phyloP scores from a whole-genome alignment of 768 basidiomycete species.

The Neoboletus subvelutipes region DNA sequence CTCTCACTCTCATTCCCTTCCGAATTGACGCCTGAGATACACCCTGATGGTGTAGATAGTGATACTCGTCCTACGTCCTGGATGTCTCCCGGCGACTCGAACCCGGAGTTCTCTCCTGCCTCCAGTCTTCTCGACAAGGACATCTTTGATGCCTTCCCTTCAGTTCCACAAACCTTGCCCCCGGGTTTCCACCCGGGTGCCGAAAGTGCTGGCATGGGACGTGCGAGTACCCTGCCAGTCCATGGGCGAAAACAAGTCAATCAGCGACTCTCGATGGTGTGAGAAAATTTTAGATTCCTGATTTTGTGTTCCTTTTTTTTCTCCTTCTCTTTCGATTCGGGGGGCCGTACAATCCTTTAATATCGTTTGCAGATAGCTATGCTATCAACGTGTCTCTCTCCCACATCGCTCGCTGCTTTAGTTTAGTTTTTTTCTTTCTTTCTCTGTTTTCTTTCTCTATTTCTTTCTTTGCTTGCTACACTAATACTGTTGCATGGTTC shows the following conservation, averaged over 20 bases:
- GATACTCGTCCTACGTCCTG: slow-evolving; percentile 43
- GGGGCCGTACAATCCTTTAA: neutral
- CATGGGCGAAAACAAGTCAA: slow-evolving; percentile 27
- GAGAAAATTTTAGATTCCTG: slow-evolving; percentile 13
- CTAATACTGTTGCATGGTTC: slow-evolving; percentile 26
- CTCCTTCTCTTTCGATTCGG: neutral
- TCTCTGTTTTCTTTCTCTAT: neutral
- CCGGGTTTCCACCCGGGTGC: slow-evolving; percentile 25
- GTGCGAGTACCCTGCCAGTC: slow-evolving; percentile 27
- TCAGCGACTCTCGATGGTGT: slow-evolving; percentile 26
- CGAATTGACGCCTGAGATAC: slow-evolving; percentile 16
- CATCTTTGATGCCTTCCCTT: slow-evolving; percentile 71
- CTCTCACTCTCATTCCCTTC: slow-evolving; percentile 24
- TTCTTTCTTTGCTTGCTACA: slow-evolving; percentile 11
- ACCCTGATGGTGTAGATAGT: slow-evolving; percentile 13
- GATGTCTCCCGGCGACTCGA: slow-evolving; percentile 45
- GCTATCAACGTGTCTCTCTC: slow-evolving; percentile 8
- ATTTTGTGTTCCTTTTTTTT: neutral
- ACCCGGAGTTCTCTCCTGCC: slow-evolving; percentile 39
- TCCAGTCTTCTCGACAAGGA: slow-evolving; percentile 49
- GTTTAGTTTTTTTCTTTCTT: neutral
- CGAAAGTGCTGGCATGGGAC: slow-evolving; percentile 14
- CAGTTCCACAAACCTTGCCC: slow-evolving; percentile 56
- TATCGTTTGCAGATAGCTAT: slow-evolving; percentile 9
- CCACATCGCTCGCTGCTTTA: neutral